Percentiles rank a stretch among this genome's conserved stretches.
phyloP scores from a whole-genome alignment of 306 rosid genomes.

The Myrica gale region DNA sequence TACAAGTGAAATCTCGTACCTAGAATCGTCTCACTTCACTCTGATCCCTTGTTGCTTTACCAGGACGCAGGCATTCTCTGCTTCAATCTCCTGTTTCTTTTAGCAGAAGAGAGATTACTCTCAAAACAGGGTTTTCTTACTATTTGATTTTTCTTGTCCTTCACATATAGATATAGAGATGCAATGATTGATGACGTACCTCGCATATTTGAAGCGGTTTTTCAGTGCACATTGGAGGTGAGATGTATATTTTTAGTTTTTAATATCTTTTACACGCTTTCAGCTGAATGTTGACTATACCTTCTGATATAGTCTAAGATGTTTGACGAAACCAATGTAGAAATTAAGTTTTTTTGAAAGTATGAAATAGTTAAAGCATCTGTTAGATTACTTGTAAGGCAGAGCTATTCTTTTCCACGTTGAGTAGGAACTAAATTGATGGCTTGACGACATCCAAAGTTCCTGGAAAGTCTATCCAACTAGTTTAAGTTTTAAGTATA shows the following conservation, averaged over 20 bases:
- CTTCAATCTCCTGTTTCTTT: not conserved
- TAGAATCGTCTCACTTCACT: not conserved
- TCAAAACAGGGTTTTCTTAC: not conserved
- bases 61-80: not conserved
- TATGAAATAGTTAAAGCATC: not conserved
- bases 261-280: not conserved
- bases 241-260: slow-evolving; percentile 5
- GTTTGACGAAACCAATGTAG: not conserved
- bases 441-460: not conserved
- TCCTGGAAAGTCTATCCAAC: not conserved
- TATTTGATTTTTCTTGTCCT: slow-evolving; percentile 1
- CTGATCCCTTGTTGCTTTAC: not conserved
- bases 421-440: not conserved
- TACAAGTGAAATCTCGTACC: not conserved
- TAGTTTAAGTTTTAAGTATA: not conserved
- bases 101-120: not conserved
- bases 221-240: slow-evolving; percentile 98
- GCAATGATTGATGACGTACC: slow-evolving; percentile 94
- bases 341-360: not conserved
- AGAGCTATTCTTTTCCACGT: not conserved
- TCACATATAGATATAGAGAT: slow-evolving; percentile 64
- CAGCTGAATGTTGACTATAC: not conserved
- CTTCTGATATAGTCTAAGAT: not conserved
- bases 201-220: slow-evolving; percentile 96
- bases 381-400: not conserved